Conservation (phyloP, 169 alveolate genomes). For the Eimeria sp. region DNA sequence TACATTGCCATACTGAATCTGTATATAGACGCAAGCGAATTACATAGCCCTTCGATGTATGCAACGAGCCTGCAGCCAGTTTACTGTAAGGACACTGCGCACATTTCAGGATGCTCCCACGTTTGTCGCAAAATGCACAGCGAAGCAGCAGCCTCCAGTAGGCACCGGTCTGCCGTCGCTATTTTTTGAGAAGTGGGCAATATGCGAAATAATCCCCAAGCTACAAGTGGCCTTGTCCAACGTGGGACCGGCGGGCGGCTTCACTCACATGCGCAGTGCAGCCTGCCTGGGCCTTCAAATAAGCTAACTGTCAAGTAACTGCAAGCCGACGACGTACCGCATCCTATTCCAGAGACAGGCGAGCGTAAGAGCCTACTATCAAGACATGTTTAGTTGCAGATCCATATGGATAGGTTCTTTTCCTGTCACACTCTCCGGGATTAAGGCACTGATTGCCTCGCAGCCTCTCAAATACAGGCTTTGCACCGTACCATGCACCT, state of each 20-base stretch:
- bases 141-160: neutral
- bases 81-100: neutral
- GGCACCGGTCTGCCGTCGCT: neutral
- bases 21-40: neutral
- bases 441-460: neutral
- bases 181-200: neutral
- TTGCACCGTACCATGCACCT: neutral
- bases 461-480: neutral
- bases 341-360: neutral
- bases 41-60: neutral
- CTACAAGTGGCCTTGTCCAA: neutral
- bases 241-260: neutral
- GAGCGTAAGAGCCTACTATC: neutral
- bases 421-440: neutral
- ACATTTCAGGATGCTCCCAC: neutral
- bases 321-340: neutral
- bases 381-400: neutral
- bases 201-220: neutral
- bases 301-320: neutral
- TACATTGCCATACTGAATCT: too few relatives aligned
- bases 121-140: neutral
- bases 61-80: neutral
- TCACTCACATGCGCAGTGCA: neutral
- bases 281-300: neutral
- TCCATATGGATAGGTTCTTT: neutral